A percentile compares a stretch with the other conserved stretches of the same genome.
These are phyloP conservation scores for Globisporangium orthogonon DNA, from an alignment of 352 stramenopile genomes.

Conservation along the genomic window DNA sequence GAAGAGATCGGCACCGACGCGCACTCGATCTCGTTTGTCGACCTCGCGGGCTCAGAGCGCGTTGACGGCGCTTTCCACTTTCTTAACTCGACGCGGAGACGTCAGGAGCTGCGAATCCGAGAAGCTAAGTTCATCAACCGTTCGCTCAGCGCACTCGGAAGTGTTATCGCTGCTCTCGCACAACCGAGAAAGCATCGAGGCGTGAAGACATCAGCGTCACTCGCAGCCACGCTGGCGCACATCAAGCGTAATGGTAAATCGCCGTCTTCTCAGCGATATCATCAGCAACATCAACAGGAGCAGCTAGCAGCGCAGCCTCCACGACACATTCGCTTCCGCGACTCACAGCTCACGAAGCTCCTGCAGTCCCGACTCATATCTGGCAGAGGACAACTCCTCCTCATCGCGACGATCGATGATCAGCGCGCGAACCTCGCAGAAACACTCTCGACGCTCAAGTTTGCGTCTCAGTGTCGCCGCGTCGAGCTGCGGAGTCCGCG, in stretches of 20 bases:
- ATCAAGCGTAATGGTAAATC: background rate
- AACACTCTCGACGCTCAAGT: conserved; percentile 72
- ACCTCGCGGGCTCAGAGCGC: conserved; percentile 63
- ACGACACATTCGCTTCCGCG: conserved; percentile 54
- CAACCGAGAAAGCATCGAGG: conserved; percentile 15
- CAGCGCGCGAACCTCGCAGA: conserved; percentile 43
- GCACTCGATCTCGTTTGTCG: conserved; percentile 60
- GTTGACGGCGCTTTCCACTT: conserved; percentile 50
- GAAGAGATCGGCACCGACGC: conserved; percentile 9
- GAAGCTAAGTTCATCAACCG: conserved; percentile 80
- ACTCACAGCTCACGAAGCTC: conserved; percentile 71
- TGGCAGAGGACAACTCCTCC: conserved; percentile 32
- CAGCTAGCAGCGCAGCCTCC: conserved; percentile 3
- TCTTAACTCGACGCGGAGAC: conserved; percentile 35
- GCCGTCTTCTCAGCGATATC: background rate
- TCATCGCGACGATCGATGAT: conserved; percentile 65
- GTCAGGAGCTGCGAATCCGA: conserved; percentile 55
- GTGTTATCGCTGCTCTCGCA: conserved; percentile 53
- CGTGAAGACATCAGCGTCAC: background rate
- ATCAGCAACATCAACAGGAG: background rate
- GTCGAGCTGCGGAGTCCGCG: conserved; percentile 33
- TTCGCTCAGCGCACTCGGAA: conserved; percentile 59
- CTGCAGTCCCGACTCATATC: conserved; percentile 44
- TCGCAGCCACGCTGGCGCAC: background rate
- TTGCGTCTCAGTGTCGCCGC: conserved; percentile 56